phyloP scores from a whole-genome alignment of 352 stramenopile species.

The Phytophthora pinifolia region DNA sequence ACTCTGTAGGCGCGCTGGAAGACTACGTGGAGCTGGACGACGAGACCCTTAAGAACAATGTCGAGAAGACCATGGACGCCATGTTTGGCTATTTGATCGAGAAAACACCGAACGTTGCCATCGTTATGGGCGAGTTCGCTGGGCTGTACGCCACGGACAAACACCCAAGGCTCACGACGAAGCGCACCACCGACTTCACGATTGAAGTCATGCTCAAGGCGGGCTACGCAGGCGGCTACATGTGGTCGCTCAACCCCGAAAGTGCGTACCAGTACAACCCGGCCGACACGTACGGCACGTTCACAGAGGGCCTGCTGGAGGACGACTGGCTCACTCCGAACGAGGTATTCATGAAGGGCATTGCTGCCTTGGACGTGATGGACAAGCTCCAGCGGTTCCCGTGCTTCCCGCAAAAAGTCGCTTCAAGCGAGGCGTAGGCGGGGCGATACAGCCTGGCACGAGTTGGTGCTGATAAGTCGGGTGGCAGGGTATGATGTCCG shows the following conservation, averaged over 20 bases:
- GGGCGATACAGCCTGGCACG: constrained; percentile 5
- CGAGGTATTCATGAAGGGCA: constrained; percentile 53
- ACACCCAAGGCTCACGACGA: constrained; percentile 56
- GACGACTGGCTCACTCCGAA: constrained; percentile 76
- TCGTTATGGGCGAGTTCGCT: constrained; percentile 67
- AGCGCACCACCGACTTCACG: constrained; percentile 59
- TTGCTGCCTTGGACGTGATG: constrained; percentile 51
- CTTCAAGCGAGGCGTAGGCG: constrained; percentile 10
- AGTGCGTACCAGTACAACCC: constrained; percentile 73
- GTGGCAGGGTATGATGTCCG: too few species aligned
- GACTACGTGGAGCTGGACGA: constrained; percentile 52
- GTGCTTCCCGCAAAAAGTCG: constrained; percentile 50
- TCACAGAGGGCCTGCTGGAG: constrained; percentile 56
- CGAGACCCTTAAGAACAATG: constrained; percentile 39
- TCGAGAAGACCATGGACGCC: constrained; percentile 53
- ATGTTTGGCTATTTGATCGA: constrained; percentile 68
- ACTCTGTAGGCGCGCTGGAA: constrained; percentile 15
- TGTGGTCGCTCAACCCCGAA: constrained; percentile 78
- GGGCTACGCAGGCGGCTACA: constrained; percentile 56
- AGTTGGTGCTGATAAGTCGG: too few species aligned
- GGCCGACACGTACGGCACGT: constrained; percentile 47
- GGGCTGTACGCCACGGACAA: constrained; percentile 56
- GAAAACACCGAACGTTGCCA: constrained; percentile 36
- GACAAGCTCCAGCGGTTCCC: constrained; percentile 59
- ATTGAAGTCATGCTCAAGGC: constrained; percentile 58